These are phyloP conservation scores for Colletotrichum musae DNA, from an alignment of 2,329 filamentous ascomycete species.

Conservation along the genomic window DNA sequence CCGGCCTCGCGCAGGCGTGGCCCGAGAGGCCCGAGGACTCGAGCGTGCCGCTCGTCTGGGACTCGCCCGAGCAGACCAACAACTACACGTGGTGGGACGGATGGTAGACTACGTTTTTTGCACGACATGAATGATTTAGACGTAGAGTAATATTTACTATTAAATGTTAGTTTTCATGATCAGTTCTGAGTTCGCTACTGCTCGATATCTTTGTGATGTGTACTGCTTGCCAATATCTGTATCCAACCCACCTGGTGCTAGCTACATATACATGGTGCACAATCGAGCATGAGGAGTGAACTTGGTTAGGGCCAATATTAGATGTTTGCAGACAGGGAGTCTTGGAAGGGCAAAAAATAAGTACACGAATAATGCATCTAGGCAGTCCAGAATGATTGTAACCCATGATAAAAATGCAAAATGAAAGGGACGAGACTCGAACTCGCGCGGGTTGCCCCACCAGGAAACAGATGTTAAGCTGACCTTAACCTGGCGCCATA, in stretches of 20 bases:
- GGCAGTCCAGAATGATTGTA: background rate
- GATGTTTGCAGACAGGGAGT: no score
- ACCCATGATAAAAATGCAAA: slow-evolving; percentile 5
- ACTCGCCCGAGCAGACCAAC: slow-evolving; percentile 37
- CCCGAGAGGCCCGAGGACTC: slow-evolving; percentile 38
- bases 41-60: slow-evolving; percentile 36
- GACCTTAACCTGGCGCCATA: slow-evolving; percentile 42
- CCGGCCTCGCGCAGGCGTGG: slow-evolving; percentile 38
- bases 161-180: slow-evolving; percentile 1
- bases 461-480: slow-evolving; percentile 41
- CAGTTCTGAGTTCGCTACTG: background rate
- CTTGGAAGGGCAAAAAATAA: no score
- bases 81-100: slow-evolving; percentile 41
- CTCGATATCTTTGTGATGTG: background rate
- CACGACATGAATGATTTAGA: slow-evolving; percentile 1
- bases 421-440: slow-evolving; percentile 42
- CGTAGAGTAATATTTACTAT: slow-evolving; percentile 18
- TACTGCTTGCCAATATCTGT: background rate
- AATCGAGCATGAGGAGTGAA: no score
- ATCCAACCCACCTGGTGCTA: no score
- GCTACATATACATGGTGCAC: no score
- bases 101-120: slow-evolving; percentile 5
- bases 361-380: background rate
- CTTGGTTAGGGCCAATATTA: no score
- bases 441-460: slow-evolving; percentile 42